Percentiles rank a stretch among this genome's conserved stretches.
These are phyloP conservation scores for Carpinus fangiana DNA, from an alignment of 306 rosid genomes.

Conservation along the genomic window DNA sequence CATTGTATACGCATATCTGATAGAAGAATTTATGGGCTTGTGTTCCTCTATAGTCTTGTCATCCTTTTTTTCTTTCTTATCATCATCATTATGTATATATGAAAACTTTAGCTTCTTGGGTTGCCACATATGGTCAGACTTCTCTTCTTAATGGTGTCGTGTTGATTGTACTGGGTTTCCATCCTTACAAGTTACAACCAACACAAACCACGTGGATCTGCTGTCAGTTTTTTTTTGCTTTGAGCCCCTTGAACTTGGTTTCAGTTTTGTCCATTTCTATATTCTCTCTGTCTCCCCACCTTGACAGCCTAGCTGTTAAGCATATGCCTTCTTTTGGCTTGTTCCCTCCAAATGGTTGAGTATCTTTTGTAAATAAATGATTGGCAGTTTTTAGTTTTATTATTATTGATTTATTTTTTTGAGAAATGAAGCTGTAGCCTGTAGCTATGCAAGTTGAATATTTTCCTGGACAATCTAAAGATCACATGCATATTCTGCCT, in stretches of 20 bases:
- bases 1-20: too few species aligned
- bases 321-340: neutral
- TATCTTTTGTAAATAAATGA: neutral
- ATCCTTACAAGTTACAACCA: neutral
- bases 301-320: neutral
- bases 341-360: neutral
- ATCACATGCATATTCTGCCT: neutral
- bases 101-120: too few species aligned
- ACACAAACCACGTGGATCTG: neutral
- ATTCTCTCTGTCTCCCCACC: neutral
- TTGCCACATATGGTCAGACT: too few species aligned
- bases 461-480: neutral
- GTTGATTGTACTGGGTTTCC: slow-evolving; percentile 5
- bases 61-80: neutral
- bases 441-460: neutral
- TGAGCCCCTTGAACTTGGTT: neutral
- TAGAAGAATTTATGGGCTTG: neutral
- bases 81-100: neutral
- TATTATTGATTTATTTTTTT: neutral
- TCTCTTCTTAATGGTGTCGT: too few species aligned
- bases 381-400: neutral
- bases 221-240: neutral
- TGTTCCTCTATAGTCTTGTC: neutral
- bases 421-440: neutral
- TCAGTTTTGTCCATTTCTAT: neutral